These are phyloP conservation scores for Naganishia albida DNA, from an alignment of 1,284 basidiomycete genomes.

Conservation along the genomic window DNA sequence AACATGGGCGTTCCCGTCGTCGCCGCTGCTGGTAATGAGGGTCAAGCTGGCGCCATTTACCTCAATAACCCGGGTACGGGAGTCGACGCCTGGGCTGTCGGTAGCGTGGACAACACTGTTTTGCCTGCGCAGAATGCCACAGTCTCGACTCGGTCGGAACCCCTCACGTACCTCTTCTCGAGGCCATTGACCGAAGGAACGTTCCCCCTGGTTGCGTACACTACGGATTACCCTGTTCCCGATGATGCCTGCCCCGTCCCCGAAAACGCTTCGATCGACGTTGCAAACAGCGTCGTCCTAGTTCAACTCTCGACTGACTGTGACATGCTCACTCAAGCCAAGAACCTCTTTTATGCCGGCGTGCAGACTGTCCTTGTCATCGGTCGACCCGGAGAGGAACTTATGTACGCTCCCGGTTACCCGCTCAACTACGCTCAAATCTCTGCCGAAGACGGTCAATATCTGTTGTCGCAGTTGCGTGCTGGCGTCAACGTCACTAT, in stretches of 20 bases:
- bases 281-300: constrained; percentile 40
- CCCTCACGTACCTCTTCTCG: constrained; percentile 46
- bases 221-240: constrained; percentile 39
- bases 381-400: constrained; percentile 33
- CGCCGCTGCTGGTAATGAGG: constrained; percentile 53
- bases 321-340: constrained; percentile 34
- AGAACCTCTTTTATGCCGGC: constrained; percentile 34
- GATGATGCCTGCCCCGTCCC: constrained; percentile 48
- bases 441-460: constrained; percentile 48
- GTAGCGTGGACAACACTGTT: constrained; percentile 48
- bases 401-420: constrained; percentile 27
- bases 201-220: constrained; percentile 40
- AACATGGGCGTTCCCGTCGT: constrained; percentile 59
- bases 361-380: constrained; percentile 28
- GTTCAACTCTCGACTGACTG: constrained; percentile 37
- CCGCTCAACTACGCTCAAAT: constrained; percentile 43
- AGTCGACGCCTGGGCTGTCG: constrained; percentile 47
- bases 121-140: constrained; percentile 45
- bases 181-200: constrained; percentile 39
- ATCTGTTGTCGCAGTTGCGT: constrained; percentile 54
- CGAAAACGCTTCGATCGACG: constrained; percentile 38
- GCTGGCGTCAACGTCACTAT: constrained; percentile 55
- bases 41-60: constrained; percentile 53
- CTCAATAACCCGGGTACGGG: constrained; percentile 52
- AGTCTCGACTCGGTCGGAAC: constrained; percentile 43